phyloP scores from a whole-genome alignment of 495 filamentous ascomycete species.

The Penicillium steckii region DNA sequence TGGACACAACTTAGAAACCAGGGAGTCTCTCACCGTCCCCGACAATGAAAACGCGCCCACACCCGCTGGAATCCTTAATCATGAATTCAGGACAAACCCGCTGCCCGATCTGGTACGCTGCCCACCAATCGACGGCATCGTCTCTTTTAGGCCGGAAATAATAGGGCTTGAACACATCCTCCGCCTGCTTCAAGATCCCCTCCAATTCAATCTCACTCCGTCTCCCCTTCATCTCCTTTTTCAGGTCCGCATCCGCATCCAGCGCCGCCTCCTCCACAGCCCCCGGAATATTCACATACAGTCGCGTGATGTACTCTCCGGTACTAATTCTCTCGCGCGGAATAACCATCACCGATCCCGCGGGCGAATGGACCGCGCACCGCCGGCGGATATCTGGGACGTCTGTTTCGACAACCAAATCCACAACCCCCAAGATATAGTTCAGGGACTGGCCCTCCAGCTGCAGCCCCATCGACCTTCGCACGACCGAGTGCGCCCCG shows the following conservation, averaged over 20 bases:
- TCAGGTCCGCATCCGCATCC: constrained; percentile 52
- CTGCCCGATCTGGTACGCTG: too few relatives aligned
- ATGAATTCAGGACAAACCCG: too few relatives aligned
- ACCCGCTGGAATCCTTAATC: too few relatives aligned
- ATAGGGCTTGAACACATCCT: constrained; percentile 60
- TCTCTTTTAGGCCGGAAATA: too few relatives aligned
- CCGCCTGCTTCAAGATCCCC: constrained; percentile 57
- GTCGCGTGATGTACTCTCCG: constrained; percentile 25
- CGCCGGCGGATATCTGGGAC: constrained; percentile 65
- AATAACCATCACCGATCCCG: constrained; percentile 64
- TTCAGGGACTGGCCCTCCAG: constrained; percentile 60
- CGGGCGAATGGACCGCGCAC: constrained; percentile 62
- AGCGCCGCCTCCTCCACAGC: too few relatives aligned
- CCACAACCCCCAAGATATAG: constrained; percentile 60
- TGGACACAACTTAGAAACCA: too few relatives aligned
- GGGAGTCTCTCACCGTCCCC: too few relatives aligned
- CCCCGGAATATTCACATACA: constrained; percentile 57
- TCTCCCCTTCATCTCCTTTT: constrained; percentile 34
- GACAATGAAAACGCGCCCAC: too few relatives aligned
- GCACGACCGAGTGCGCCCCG: constrained; percentile 60
- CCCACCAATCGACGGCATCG: constrained; percentile 67
- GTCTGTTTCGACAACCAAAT: constrained; percentile 61
- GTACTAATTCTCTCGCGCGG: constrained; percentile 64
- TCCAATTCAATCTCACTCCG: constrained; percentile 57
- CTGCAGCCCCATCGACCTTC: constrained; percentile 49